A percentile compares a stretch with the other conserved stretches of the same genome.
Evolutionary conservation across 257 asterid species (phyloP).

Genomic region (Datura wrightii): DNA sequence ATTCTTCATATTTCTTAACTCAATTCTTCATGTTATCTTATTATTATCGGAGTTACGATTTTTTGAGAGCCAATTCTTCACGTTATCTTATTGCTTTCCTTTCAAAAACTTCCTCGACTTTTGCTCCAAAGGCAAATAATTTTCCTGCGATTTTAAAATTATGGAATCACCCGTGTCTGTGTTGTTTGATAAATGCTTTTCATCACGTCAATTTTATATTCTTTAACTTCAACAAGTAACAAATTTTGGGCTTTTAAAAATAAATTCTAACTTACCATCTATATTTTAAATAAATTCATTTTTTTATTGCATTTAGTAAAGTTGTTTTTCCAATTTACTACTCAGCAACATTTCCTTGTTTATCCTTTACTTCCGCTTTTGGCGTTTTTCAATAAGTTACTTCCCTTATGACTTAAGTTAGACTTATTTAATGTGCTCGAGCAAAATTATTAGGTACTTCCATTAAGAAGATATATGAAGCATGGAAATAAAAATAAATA

Average conservation of each 20-base stretch:
- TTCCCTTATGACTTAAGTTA: neutral
- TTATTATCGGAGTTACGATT: no score
- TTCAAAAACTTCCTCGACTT: neutral
- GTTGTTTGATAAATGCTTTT: slow-evolving; percentile 17
- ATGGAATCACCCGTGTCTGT: neutral
- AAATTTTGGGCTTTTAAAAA: neutral
- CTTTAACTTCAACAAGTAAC: neutral
- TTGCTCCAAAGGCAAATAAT: neutral
- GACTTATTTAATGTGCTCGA: neutral
- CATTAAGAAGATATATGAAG: slow-evolving; percentile 6
- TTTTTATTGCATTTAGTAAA: neutral
- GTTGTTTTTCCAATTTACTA: neutral
- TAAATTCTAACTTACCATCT: neutral
- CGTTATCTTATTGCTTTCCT: no score
- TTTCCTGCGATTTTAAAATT: neutral
- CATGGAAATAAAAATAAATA: neutral
- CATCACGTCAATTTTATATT: neutral
- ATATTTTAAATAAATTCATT: neutral
- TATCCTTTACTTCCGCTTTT: neutral
- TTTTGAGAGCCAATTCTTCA: no score
- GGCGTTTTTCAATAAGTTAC: neutral
- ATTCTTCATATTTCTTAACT: neutral
- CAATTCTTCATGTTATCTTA: no score
- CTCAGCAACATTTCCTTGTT: neutral
- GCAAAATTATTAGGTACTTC: neutral